phyloP scores from a whole-genome alignment of 1,284 basidiomycete species.

The Hemileia vastatrix region DNA sequence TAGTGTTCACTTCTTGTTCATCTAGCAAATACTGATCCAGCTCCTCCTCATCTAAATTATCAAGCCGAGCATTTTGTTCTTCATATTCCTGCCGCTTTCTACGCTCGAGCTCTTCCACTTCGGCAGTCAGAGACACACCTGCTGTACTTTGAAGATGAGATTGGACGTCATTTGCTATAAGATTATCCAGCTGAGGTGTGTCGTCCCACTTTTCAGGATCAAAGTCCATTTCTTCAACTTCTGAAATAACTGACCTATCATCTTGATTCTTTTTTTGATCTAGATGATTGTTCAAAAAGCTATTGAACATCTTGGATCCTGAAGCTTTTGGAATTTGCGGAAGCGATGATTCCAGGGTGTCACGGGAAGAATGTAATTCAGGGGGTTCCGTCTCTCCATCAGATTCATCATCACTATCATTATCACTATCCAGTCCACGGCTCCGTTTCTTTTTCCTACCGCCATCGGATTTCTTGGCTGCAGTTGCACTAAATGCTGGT shows the following conservation, averaged over 20 bases:
- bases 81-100: slow-evolving; percentile 5
- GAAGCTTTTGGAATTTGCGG: too few relatives aligned
- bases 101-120: slow-evolving; percentile 20
- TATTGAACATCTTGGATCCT: too few relatives aligned
- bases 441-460: slow-evolving; percentile 42
- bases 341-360: too few relatives aligned
- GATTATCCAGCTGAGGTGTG: too few relatives aligned
- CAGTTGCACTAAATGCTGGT: slow-evolving; percentile 69
- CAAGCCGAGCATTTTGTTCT: slow-evolving; percentile 45
- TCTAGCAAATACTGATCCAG: slow-evolving; percentile 70
- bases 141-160: slow-evolving; percentile 16
- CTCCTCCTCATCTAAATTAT: slow-evolving; percentile 83
- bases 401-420: slow-evolving; percentile 24
- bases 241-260: slow-evolving; percentile 29
- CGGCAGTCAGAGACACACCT: slow-evolving; percentile 17
- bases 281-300: too few relatives aligned
- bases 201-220: slow-evolving; percentile 19
- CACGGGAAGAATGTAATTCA: slow-evolving; percentile 13
- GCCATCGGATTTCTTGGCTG: slow-evolving; percentile 46
- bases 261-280: slow-evolving; percentile 27
- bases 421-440: slow-evolving; percentile 17
- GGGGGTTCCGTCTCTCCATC: slow-evolving; percentile 25
- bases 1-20: slow-evolving; percentile 75
- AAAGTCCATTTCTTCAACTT: slow-evolving; percentile 32
- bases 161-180: slow-evolving; percentile 25